Base-by-base conservation (phyloP, 176 grass and related monocot species). In the Panicum miliaceum region DNA sequence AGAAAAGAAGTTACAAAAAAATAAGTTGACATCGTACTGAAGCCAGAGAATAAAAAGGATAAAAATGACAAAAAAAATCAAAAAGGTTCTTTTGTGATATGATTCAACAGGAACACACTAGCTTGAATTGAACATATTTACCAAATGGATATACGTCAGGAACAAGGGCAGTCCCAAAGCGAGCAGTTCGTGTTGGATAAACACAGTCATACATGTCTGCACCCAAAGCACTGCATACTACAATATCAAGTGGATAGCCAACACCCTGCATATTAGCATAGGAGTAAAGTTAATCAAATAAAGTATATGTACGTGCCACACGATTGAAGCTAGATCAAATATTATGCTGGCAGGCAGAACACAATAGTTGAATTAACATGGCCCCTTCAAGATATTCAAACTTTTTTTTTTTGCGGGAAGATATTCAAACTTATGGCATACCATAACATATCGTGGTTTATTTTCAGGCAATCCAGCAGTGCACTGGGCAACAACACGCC, bases 151-250 rank as follows among this genome's bases (percentile, higher is more conserved):
- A 89, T 85, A 98, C 96, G 93, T 95, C 91, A 84, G 91, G 96
- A 69, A 98, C 86, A 61, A 98, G 91, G 64, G 96, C 91, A 6
- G 93, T 89, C 56, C 96, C 96, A 90, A 98, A 98, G 23, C 96
- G 96, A 92, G 89, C 91, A 81, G 93, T 98, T 35, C 93, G 75
- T 78, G 96, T 98, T 26, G 91, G 96, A 89, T 98, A 98, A 29
- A 98, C 96, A 90, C 93, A 95, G 52, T 98, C 96, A 67, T 95
- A 98, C 93, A 98, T 98, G 75, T 98, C 93, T 88, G 96, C 93
- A 85, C 96, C 96, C 77, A 98, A 82, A 81, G 96, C 96, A 89
- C 96, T 98, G 73, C 96, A 98, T 62, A 95, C 93, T 73, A 95
- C 89, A 89, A 98, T 94, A 91, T 98, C 96, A 88, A 98, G 91